Conservation (phyloP, 2,329 filamentous ascomycete genomes). For the Paecilomyces variotii region DNA sequence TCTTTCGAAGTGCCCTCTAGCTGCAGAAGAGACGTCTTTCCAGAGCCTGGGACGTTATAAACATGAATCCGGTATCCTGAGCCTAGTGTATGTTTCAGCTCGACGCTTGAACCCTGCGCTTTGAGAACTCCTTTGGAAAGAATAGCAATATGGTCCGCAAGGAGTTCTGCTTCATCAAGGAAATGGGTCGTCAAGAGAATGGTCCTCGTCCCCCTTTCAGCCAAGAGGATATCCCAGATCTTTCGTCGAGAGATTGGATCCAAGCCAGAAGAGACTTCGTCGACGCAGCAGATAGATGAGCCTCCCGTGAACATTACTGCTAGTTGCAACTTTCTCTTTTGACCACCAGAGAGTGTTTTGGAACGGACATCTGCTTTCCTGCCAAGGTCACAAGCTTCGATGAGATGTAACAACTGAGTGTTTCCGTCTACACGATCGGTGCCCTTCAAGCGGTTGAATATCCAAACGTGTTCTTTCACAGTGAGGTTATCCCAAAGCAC, state of each 20-base stretch:
- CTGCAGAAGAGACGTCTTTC: constrained; percentile 35
- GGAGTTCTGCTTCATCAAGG: constrained; percentile 81
- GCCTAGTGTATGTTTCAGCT: constrained; percentile 72
- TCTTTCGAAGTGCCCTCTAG: constrained; percentile 52
- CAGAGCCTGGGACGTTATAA: constrained; percentile 48
- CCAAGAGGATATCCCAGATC: constrained; percentile 88
- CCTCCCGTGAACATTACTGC: constrained; percentile 94
- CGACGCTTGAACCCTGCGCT: constrained; percentile 75
- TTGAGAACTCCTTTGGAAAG: constrained; percentile 76
- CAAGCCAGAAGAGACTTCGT: constrained; percentile 82
- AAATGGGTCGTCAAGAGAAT: constrained; percentile 90
- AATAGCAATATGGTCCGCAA: constrained; percentile 83
- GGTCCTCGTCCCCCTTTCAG: constrained; percentile 71
- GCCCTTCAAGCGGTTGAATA: constrained; percentile 78
- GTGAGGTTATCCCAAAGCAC: constrained; percentile 87
- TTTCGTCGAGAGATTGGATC: constrained; percentile 81
- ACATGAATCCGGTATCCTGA: constrained; percentile 79
- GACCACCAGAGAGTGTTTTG: constrained; percentile 76
- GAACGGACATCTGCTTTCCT: constrained; percentile 65
- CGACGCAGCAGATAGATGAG: constrained; percentile 78
- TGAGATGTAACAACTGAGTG: constrained; percentile 54
- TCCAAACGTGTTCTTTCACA: constrained; percentile 72
- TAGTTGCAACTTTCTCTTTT: constrained; percentile 85
- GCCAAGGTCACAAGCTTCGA: constrained; percentile 64
- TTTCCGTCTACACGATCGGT: constrained; percentile 48